Evolutionary conservation across 768 basidiomycete species (phyloP).

Genomic region (Tylopilus vinaceipallidus): DNA sequence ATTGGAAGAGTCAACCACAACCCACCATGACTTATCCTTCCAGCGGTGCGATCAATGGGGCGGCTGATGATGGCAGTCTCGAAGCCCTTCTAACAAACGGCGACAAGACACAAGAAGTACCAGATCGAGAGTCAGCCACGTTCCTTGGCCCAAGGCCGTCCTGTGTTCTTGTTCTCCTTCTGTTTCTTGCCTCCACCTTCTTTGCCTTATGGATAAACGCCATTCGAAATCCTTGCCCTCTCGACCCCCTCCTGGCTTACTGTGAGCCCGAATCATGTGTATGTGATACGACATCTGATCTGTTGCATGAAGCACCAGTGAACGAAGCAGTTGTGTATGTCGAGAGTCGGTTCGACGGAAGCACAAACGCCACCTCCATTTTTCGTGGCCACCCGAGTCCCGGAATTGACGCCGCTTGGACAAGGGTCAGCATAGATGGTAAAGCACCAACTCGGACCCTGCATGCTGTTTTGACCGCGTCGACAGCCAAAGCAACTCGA

Average conservation of each 20-base stretch:
- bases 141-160: not conserved
- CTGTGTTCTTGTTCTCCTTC: not conserved
- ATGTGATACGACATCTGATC: not conserved
- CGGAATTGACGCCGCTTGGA: conserved; percentile 8
- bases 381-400: conserved; percentile 1
- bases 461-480: not conserved
- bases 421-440: not conserved
- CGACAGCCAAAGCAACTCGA: conserved; percentile 3
- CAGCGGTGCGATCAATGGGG: not conserved
- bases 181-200: not conserved
- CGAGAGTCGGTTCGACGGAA: conserved; percentile 5
- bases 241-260: not conserved
- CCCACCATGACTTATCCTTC: not conserved
- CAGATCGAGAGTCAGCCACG: too few relatives aligned
- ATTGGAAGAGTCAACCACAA: too few relatives aligned
- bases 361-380: not conserved
- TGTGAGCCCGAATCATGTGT: not conserved
- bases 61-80: not conserved
- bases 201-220: not conserved
- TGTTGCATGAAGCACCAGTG: not conserved
- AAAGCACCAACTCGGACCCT: not conserved
- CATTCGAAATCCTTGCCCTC: not conserved
- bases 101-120: too few relatives aligned
- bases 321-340: conserved; percentile 4
- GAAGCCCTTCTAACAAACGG: not conserved